Conservation (phyloP, 257 asterid species). For the Mitragyna speciosa region DNA sequence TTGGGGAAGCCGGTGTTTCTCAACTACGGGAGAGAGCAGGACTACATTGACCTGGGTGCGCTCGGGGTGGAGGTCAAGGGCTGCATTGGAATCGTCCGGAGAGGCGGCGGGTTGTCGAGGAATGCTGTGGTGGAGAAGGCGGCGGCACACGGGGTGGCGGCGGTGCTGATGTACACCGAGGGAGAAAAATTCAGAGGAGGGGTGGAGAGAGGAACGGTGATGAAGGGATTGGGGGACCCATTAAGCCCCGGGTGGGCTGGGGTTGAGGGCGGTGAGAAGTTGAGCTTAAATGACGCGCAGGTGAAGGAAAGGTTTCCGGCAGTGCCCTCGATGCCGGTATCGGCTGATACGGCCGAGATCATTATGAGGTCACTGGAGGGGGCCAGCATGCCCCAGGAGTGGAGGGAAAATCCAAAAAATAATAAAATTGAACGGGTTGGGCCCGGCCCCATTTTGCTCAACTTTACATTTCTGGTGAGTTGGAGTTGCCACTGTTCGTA, state of each 20-base stretch:
- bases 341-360: slow-evolving; percentile 61
- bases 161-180: slow-evolving; percentile 89
- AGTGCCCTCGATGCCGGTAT: slow-evolving; percentile 83
- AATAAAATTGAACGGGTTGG: slow-evolving; percentile 49
- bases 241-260: slow-evolving; percentile 91
- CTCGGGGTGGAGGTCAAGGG: slow-evolving; percentile 59
- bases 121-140: slow-evolving; percentile 68
- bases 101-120: slow-evolving; percentile 75
- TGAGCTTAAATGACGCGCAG: slow-evolving; percentile 44
- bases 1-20: slow-evolving; percentile 62
- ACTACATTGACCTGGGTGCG: slow-evolving; percentile 51
- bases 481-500: background rate
- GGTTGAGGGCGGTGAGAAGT: slow-evolving; percentile 56
- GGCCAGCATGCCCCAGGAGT: slow-evolving; percentile 44
- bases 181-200: slow-evolving; percentile 51
- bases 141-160: slow-evolving; percentile 73
- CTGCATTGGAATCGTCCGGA: slow-evolving; percentile 74
- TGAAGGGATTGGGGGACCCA: slow-evolving; percentile 94
- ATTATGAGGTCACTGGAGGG: slow-evolving; percentile 60
- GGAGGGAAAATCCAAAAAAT: slow-evolving; percentile 46
- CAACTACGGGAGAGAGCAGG: slow-evolving; percentile 76
- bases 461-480: slow-evolving; percentile 74
- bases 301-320: slow-evolving; percentile 61
- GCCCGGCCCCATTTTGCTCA: slow-evolving; percentile 74
- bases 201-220: slow-evolving; percentile 92